phyloP scores from a whole-genome alignment of 2,329 filamentous ascomycete genomes.

The Aspergillus quadricinctus region DNA sequence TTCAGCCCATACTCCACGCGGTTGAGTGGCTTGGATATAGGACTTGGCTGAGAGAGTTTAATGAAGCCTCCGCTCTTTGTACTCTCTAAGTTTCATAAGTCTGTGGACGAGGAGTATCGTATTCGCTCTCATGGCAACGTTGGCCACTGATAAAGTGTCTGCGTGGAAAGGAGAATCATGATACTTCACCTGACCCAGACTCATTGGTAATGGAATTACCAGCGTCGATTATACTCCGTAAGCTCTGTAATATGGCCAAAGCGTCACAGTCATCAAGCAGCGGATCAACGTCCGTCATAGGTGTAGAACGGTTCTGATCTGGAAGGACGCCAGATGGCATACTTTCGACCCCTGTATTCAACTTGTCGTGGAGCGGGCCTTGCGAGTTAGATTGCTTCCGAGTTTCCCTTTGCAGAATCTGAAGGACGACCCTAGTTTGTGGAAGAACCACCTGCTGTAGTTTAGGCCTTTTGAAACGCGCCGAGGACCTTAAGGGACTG shows the following conservation, averaged over 20 bases:
- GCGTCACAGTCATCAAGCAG: background rate
- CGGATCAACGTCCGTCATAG: background rate
- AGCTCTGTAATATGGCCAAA: background rate
- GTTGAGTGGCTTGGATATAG: background rate
- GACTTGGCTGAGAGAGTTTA: background rate
- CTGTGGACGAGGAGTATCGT: too few species aligned
- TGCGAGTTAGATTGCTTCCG: background rate
- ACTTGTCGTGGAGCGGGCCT: background rate
- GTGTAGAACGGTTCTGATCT: background rate
- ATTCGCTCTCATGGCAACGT: background rate
- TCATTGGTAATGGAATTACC: background rate
- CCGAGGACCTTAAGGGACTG: background rate
- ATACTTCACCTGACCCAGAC: background rate
- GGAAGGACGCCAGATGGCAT: background rate
- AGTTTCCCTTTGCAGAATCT: conserved; percentile 5
- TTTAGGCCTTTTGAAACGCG: conserved; percentile 5
- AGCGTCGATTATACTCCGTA: background rate
- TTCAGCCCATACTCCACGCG: background rate
- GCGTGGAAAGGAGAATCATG: background rate
- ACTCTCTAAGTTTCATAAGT: background rate
- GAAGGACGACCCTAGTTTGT: conserved; percentile 9
- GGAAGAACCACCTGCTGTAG: conserved; percentile 11
- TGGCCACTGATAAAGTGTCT: background rate
- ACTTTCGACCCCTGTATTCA: background rate
- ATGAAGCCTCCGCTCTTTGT: background rate